A percentile compares a stretch with the other conserved stretches of the same genome.
phyloP scores from a whole-genome alignment of 257 asterid species.

The Petunia axillaris region DNA sequence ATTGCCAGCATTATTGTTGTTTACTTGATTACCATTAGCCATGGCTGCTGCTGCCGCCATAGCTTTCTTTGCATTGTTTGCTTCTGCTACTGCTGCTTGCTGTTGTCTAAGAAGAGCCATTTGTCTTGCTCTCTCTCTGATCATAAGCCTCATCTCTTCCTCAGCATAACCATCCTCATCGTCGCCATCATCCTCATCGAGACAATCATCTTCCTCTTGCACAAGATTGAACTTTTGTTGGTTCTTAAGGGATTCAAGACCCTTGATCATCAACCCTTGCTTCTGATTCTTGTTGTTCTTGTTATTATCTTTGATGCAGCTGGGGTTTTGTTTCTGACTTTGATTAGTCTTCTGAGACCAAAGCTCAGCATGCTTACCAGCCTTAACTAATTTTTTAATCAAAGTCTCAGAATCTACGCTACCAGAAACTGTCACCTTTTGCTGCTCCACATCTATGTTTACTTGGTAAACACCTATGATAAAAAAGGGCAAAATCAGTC shows the following conservation, averaged over 20 bases:
- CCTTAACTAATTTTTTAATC: constrained; percentile 56
- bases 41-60: constrained; percentile 25
- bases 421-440: constrained; percentile 69
- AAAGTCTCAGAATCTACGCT: constrained; percentile 51
- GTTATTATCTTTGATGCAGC: constrained; percentile 38
- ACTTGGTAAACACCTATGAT: constrained; percentile 72
- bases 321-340: constrained; percentile 52
- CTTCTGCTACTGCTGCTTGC: constrained; percentile 21
- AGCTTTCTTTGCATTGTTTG: constrained; percentile 40
- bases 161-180: constrained; percentile 34
- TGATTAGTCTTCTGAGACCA: constrained; percentile 56
- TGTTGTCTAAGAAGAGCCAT: constrained; percentile 57
- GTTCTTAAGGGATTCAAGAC: constrained; percentile 47
- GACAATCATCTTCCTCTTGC: not conserved
- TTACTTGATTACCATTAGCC: constrained; percentile 34
- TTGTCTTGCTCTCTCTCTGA: constrained; percentile 40
- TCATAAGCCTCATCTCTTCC: constrained; percentile 42
- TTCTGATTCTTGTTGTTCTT: constrained; percentile 45
- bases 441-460: constrained; percentile 59
- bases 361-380: constrained; percentile 76
- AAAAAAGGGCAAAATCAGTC: not conserved
- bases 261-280: constrained; percentile 35
- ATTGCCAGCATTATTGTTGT: constrained; percentile 35
- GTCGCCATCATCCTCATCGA: constrained; percentile 41
- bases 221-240: constrained; percentile 42